Evolutionary conservation across 306 rosid species (phyloP).

Genomic region (Citrullus amarus): DNA sequence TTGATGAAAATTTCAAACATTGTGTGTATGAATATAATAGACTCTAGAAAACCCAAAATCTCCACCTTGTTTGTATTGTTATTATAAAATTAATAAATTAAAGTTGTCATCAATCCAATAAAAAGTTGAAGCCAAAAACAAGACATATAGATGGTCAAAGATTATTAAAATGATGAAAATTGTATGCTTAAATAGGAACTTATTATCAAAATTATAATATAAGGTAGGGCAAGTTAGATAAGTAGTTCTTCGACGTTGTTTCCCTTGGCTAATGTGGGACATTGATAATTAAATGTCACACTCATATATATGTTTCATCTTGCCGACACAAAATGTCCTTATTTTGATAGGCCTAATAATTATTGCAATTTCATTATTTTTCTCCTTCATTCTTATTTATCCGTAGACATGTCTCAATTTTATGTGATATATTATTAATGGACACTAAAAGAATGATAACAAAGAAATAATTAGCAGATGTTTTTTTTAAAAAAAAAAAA

Average conservation of each 20-base stretch:
- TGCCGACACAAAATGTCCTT: slow-evolving; percentile 20
- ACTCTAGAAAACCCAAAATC: background rate
- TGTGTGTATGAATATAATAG: background rate
- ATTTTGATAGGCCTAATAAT: background rate
- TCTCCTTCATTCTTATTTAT: too few relatives aligned
- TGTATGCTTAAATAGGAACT: background rate
- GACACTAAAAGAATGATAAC: too few relatives aligned
- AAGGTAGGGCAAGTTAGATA: background rate
- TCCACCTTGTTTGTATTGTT: background rate
- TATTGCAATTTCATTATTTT: background rate
- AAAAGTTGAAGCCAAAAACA: background rate
- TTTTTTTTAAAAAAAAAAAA: too few relatives aligned
- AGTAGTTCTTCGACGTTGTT: background rate
- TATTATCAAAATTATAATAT: background rate
- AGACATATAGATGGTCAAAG: background rate
- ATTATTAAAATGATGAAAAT: background rate
- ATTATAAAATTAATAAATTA: background rate
- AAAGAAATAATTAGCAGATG: too few relatives aligned
- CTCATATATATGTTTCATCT: background rate
- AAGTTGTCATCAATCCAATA: background rate
- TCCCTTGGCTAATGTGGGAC: slow-evolving; percentile 1
- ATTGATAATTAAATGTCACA: background rate
- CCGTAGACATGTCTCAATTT: too few relatives aligned
- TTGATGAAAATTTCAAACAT: background rate
- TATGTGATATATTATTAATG: too few relatives aligned